Percentiles rank a stretch among this genome's conserved stretches.
Evolutionary conservation across 805 yeast species (phyloP).

Genomic region (Candida mattraensis): DNA sequence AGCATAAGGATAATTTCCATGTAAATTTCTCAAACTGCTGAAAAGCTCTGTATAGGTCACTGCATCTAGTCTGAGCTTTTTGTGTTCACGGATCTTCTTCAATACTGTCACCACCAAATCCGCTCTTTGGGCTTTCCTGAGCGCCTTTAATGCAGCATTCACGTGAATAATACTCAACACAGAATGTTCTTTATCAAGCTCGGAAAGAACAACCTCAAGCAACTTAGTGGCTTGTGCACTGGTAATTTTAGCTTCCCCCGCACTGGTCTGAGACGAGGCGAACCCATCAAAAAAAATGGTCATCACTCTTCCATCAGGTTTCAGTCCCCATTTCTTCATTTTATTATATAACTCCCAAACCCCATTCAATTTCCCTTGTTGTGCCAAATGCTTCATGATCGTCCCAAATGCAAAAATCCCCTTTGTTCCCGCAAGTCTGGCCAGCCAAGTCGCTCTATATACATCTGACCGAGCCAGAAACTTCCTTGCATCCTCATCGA

Average conservation of each 20-base stretch:
- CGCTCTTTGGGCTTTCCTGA: slow-evolving; percentile 41
- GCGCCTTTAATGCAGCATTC: slow-evolving; percentile 46
- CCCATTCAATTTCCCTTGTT: slow-evolving; percentile 41
- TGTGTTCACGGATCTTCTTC: slow-evolving; percentile 28
- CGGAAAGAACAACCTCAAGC: slow-evolving; percentile 31
- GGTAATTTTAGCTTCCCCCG: slow-evolving; percentile 26
- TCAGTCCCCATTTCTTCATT: slow-evolving; percentile 63
- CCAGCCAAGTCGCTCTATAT: slow-evolving; percentile 45
- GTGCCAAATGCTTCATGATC: slow-evolving; percentile 51
- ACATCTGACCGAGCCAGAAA: slow-evolving; percentile 50
- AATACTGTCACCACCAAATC: slow-evolving; percentile 40
- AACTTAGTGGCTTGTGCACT: slow-evolving; percentile 36
- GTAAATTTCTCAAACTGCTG: slow-evolving; percentile 17
- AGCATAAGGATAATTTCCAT: slow-evolving; percentile 15
- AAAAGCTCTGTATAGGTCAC: slow-evolving; percentile 36
- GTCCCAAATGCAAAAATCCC: slow-evolving; percentile 66
- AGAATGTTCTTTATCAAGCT: slow-evolving; percentile 28
- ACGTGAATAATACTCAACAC: slow-evolving; percentile 41
- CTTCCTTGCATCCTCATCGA: slow-evolving; percentile 52
- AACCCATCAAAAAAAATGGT: slow-evolving; percentile 49
- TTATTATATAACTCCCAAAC: slow-evolving; percentile 52
- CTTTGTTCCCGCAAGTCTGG: slow-evolving; percentile 30
- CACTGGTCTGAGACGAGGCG: slow-evolving; percentile 30
- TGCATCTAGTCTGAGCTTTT: slow-evolving; percentile 31
- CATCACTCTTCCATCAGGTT: slow-evolving; percentile 47